phyloP scores from a whole-genome alignment of 192 early-diverging fungal species.

The Thamnidium elegans region DNA sequence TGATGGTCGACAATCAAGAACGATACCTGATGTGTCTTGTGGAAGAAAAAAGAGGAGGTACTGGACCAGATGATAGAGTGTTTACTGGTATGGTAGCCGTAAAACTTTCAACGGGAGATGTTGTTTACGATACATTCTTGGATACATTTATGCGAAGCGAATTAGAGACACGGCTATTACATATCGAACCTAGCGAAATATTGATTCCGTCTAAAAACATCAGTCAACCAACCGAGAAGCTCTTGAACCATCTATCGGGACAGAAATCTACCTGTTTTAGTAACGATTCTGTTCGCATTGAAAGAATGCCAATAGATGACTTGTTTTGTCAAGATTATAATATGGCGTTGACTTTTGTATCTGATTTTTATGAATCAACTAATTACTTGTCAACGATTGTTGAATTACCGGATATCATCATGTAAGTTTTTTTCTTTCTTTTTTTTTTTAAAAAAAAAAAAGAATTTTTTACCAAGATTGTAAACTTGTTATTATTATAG shows the following conservation, averaged over 20 bases:
- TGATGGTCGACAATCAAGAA: constrained; percentile 34
- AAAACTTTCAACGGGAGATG: constrained; percentile 62
- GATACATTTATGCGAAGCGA: constrained; percentile 61
- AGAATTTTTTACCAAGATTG: not conserved
- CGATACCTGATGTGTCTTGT: constrained; percentile 54
- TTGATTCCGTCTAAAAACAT: constrained; percentile 51
- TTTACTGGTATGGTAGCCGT: constrained; percentile 53
- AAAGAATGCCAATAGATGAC: constrained; percentile 41
- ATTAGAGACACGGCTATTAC: constrained; percentile 65
- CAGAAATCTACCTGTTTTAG: constrained; percentile 1
- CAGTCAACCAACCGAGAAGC: constrained; percentile 56
- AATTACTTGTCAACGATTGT: constrained; percentile 18
- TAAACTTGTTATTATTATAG: constrained; percentile 9
- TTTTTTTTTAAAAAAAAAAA: not conserved
- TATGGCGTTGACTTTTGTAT: constrained; percentile 39
- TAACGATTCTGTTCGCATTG: constrained; percentile 34
- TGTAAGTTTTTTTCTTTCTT: constrained; percentile 16
- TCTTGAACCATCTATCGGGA: constrained; percentile 33
- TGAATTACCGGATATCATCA: constrained; percentile 23
- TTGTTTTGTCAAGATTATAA: constrained; percentile 43
- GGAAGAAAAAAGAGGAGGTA: constrained; percentile 41
- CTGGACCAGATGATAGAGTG: constrained; percentile 44
- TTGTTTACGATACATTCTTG: constrained; percentile 70
- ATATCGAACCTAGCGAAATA: constrained; percentile 66
- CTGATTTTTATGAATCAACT: constrained; percentile 40